Evolutionary conservation across 176 grass and related monocot genomes (phyloP).

Genomic region (Ampelocalamus luodianensis): DNA sequence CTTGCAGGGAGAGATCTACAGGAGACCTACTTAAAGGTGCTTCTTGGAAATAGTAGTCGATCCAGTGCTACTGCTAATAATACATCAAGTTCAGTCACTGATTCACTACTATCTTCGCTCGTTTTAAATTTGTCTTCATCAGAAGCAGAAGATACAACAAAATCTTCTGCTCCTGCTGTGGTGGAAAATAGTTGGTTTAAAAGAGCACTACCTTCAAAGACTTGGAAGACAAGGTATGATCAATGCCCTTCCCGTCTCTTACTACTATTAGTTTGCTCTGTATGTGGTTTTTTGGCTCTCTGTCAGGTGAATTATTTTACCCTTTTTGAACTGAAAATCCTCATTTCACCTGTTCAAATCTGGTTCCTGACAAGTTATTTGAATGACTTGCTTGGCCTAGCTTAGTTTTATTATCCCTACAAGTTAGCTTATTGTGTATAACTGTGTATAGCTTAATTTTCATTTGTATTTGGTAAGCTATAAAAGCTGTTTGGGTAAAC

Average conservation of each 20-base stretch:
- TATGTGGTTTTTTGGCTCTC: not conserved
- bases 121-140: constrained; percentile 53
- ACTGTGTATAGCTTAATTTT: not conserved
- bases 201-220: constrained; percentile 41
- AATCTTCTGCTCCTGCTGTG: constrained; percentile 37
- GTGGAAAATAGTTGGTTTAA: constrained; percentile 49
- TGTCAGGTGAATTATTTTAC: constrained; percentile 13
- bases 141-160: constrained; percentile 47
- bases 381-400: not conserved
- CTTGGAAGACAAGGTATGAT: constrained; percentile 55
- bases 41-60: constrained; percentile 52
- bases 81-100: constrained; percentile 43
- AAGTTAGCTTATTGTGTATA: not conserved
- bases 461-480: constrained; percentile 1
- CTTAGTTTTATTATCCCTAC: not conserved
- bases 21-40: constrained; percentile 59
- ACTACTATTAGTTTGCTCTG: not conserved
- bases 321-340: not conserved
- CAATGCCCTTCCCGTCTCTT: not conserved
- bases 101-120: constrained; percentile 57
- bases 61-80: constrained; percentile 34
- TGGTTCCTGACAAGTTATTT: not conserved
- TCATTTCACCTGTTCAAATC: not conserved
- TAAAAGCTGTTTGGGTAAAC: not conserved
- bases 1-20: constrained; percentile 51